A percentile compares a stretch with the other conserved stretches of the same genome.
phyloP scores from a whole-genome alignment of 768 basidiomycete species.

The Kwoniella heveanensis region DNA sequence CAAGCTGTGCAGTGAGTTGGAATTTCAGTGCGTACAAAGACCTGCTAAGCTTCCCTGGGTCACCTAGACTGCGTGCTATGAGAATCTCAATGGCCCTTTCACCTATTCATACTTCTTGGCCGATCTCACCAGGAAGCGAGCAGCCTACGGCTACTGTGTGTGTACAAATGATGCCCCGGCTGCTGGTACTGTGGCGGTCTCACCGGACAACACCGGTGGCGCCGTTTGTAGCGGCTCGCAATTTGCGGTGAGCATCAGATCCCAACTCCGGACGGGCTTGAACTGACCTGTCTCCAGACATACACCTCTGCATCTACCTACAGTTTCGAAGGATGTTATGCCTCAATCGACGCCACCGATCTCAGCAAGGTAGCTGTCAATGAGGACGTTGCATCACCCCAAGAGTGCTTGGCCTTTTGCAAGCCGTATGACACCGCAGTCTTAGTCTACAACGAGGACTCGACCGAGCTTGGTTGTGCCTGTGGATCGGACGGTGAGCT shows the following conservation, averaged over 20 bases:
- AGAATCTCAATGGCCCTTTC: neutral
- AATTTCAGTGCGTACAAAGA: too few relatives aligned
- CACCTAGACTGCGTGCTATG: neutral
- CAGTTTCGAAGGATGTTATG: conserved; percentile 3
- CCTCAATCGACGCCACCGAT: neutral
- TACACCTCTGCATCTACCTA: neutral
- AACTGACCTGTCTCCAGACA: neutral
- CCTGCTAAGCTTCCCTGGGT: too few relatives aligned
- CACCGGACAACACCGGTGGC: neutral
- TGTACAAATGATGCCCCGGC: neutral
- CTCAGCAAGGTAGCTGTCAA: neutral
- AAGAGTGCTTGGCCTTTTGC: neutral
- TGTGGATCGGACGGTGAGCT: conserved; percentile 1
- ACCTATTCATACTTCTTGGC: neutral
- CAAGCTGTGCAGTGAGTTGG: too few relatives aligned
- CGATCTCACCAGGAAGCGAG: neutral
- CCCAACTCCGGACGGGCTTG: neutral
- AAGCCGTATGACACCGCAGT: neutral
- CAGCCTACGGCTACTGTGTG: neutral
- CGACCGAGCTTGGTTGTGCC: neutral
- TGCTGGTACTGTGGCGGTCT: neutral
- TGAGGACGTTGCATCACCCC: neutral
- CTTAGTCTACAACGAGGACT: too few relatives aligned
- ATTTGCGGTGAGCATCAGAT: neutral
- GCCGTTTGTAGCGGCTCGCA: neutral